A percentile compares a stretch with the other conserved stretches of the same genome.
phyloP scores from a whole-genome alignment of 805 yeast genomes.

The Ogataea pignaliae region DNA sequence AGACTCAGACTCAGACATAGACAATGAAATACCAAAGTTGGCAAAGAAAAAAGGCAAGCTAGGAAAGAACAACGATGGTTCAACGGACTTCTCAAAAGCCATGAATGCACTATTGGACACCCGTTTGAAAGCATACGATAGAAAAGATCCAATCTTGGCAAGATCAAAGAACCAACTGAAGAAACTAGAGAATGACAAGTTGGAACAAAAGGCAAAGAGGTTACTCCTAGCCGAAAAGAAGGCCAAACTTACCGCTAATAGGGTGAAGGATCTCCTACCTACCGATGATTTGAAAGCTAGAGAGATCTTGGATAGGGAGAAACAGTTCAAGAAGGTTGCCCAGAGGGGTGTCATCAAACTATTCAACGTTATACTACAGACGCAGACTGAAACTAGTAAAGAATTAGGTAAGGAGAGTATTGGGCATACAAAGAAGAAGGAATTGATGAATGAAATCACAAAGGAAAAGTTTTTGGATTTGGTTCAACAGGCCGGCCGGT shows the following conservation, averaged over 20 bases:
- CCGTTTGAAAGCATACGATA: conserved; percentile 79
- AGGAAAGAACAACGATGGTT: conserved; percentile 62
- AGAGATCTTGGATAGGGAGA: conserved; percentile 42
- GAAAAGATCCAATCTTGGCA: conserved; percentile 87
- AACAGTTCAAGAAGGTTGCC: conserved; percentile 64
- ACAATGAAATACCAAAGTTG: conserved; percentile 31
- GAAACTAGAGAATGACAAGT: conserved; percentile 72
- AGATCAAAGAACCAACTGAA: conserved; percentile 67
- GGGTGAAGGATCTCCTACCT: conserved; percentile 68
- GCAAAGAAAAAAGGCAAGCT: conserved; percentile 40
- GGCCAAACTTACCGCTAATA: conserved; percentile 56
- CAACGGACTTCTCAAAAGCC: conserved; percentile 74
- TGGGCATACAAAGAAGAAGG: conserved; percentile 47
- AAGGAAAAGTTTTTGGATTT: conserved; percentile 87
- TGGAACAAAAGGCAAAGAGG: conserved; percentile 79
- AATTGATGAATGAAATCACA: conserved; percentile 70
- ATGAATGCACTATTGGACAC: conserved; percentile 81
- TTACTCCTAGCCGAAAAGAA: conserved; percentile 69
- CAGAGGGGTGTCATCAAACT: conserved; percentile 31
- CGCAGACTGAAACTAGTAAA: conserved; percentile 59
- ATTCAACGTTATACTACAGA: conserved; percentile 56
- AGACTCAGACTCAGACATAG: conserved; percentile 13
- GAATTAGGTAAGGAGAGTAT: conserved; percentile 41
- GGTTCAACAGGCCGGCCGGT: conserved; percentile 76
- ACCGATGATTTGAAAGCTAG: conserved; percentile 53